Conservation (phyloP, 78 protist genomes). For the Polysphondylium violaceum region DNA sequence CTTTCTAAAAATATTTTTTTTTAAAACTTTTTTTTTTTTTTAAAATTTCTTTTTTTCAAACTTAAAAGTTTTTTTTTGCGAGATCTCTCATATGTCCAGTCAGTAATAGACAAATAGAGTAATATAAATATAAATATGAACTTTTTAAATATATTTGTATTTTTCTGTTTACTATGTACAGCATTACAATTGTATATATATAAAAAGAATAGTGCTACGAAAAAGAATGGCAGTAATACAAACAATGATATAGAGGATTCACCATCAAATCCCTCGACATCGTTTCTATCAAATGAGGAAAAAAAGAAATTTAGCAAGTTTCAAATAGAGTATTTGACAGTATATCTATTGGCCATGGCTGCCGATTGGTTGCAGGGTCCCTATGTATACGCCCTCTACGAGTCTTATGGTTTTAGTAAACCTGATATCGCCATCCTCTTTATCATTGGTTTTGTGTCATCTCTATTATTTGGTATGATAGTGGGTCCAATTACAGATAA, state of each 20-base stretch:
- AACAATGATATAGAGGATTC: neutral
- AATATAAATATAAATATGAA: neutral
- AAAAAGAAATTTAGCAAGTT: slow-evolving; percentile 31
- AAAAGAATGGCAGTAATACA: neutral
- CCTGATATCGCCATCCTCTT: slow-evolving; percentile 91
- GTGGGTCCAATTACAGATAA: slow-evolving; percentile 95
- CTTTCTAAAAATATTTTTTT: no score
- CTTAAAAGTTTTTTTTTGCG: no score
- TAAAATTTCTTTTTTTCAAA: no score
- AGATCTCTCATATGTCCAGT: no score
- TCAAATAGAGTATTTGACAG: slow-evolving; percentile 47
- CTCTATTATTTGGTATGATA: slow-evolving; percentile 93
- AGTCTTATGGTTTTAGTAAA: slow-evolving; percentile 87
- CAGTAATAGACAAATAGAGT: no score
- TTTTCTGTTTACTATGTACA: neutral
- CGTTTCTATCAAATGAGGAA: neutral
- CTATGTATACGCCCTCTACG: slow-evolving; percentile 95
- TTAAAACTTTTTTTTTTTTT: no score
- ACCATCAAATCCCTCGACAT: neutral
- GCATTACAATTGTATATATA: slow-evolving; percentile 5
- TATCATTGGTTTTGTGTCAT: slow-evolving; percentile 93
- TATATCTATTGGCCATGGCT: slow-evolving; percentile 77
- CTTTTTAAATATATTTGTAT: no score
- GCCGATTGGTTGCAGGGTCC: slow-evolving; percentile 98
- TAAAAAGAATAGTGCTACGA: neutral